Percentiles rank a stretch among this genome's conserved stretches.
Evolutionary conservation across 768 basidiomycete genomes (phyloP).

Genomic region (Pleurotus tuoliensis): DNA sequence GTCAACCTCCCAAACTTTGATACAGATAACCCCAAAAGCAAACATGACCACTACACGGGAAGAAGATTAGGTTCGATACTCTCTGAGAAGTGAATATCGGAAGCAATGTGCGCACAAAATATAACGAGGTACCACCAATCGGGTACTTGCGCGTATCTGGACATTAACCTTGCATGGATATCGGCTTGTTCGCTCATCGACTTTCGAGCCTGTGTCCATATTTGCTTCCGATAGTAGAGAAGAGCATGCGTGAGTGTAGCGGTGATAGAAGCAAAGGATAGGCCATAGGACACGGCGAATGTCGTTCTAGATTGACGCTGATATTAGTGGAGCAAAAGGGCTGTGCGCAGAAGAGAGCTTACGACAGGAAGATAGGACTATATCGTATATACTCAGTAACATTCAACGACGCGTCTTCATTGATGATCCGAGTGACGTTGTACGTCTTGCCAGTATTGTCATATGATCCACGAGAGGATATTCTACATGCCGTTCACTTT

Average conservation of each 20-base stretch:
- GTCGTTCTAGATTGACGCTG: conserved; percentile 32
- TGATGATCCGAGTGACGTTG: conserved; percentile 56
- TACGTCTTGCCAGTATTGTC: conserved; percentile 59
- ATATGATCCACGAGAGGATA: conserved; percentile 63
- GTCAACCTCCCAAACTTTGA: conserved; percentile 70
- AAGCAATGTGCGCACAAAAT: conserved; percentile 39
- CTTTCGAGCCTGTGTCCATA: conserved; percentile 66
- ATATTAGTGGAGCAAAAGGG: no score
- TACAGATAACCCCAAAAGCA: conserved; percentile 59
- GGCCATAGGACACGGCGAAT: conserved; percentile 75
- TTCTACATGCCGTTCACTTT: conserved; percentile 23
- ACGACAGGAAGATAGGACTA: conserved; percentile 59
- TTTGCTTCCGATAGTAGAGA: conserved; percentile 76
- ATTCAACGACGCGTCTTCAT: conserved; percentile 51
- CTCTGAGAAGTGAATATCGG: no score
- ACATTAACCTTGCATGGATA: conserved; percentile 82
- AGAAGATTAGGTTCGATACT: background rate
- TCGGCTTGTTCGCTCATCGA: conserved; percentile 78
- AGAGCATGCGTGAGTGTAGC: conserved; percentile 67
- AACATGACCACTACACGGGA: conserved; percentile 51
- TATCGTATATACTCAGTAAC: conserved; percentile 49
- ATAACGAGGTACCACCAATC: conserved; percentile 82
- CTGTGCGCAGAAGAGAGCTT: conserved; percentile 16
- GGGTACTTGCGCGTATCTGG: conserved; percentile 71
- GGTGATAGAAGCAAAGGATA: conserved; percentile 79